Base-by-base conservation (phyloP, 2,329 filamentous ascomycete species). In the Cephalotrichum gorgonifer region DNA sequence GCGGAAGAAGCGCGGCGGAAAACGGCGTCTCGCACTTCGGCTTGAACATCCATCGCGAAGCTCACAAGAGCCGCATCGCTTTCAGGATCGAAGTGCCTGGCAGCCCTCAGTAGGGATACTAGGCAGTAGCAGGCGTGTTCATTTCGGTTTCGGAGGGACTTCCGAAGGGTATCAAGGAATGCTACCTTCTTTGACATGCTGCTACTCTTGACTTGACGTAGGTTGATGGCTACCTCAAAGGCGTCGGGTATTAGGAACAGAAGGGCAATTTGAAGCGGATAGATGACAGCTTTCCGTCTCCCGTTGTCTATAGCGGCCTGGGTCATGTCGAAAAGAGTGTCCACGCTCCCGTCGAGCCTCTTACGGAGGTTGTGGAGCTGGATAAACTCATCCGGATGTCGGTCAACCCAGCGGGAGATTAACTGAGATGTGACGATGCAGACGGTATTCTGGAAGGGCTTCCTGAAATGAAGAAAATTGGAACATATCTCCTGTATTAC, bases 241-340 rank as follows among this genome's bases (percentile, higher is more conserved):
- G 85, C 78, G 55, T 86, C 82, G 4, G 82, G 82, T 8, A 84
- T 65, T 8, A 86, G 68, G 51, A 85, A 75, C 9, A 85, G 63
- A 4, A 86, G 64, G 12, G 75, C 72, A 2, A 74, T 79, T 58
- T 85, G 82, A 47, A 86, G 68, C 15, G 81, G 80, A 55, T 75
- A 81, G 20, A 84, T 65, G 28, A 78, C 64, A 3, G 70, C 70
- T 54, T 73, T 78, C 44, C 75, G 72, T 53, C 73, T 73, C 33
- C 70, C 71, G 49, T 73, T 77, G 58, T 85, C 81, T 31, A 73
- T 71, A 26, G 81, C 72, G 3, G 77, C 78, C 54, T 79, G 74
- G 5, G 78, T 74, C 78, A 85, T 85, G 56, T 86, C 82, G 58
- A 85, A 85, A 23, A 86, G 67, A 1, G 79, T 83, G 58, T 86